These are phyloP conservation scores for Coniochaeta sp. DNA, from an alignment of 2,329 filamentous ascomycete genomes.

Conservation along the genomic window DNA sequence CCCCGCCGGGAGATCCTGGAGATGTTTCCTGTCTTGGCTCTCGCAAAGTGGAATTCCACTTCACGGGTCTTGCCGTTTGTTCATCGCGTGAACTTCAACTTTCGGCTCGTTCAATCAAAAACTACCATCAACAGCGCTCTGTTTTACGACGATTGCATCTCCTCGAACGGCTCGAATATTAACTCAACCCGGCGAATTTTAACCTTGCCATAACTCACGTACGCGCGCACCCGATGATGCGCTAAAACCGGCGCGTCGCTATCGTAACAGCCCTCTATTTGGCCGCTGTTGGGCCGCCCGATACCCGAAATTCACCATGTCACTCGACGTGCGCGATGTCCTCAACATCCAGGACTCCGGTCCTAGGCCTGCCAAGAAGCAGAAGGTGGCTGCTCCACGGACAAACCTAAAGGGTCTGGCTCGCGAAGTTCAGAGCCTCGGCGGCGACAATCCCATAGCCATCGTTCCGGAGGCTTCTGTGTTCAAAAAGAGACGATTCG, in stretches of 20 bases:
- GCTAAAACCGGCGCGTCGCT: neutral
- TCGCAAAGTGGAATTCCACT: neutral
- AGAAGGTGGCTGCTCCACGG: conserved; percentile 56
- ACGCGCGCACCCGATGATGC: neutral
- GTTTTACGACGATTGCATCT: too few species aligned
- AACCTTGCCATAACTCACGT: neutral
- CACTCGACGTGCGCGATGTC: conserved; percentile 80
- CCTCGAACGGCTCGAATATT: neutral
- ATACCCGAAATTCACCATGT: conserved; percentile 32
- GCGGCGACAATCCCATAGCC: conserved; percentile 60
- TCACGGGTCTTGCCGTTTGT: neutral
- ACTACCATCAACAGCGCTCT: too few species aligned
- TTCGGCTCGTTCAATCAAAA: neutral
- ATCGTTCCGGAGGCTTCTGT: conserved; percentile 54
- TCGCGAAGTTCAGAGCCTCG: conserved; percentile 58
- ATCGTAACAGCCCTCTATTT: neutral
- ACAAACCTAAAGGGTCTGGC: conserved; percentile 57
- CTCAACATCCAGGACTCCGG: conserved; percentile 62
- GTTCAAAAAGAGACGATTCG: conserved; percentile 53
- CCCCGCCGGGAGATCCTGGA: neutral
- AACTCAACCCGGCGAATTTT: neutral
- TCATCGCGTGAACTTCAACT: neutral
- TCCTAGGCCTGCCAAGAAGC: conserved; percentile 63
- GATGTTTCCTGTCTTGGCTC: neutral
- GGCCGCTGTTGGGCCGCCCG: neutral